Evolutionary conservation across 495 filamentous ascomycete species (phyloP), one percentile per base, ranked within the genome.

Genomic region (Neurospora sp.): DNA sequence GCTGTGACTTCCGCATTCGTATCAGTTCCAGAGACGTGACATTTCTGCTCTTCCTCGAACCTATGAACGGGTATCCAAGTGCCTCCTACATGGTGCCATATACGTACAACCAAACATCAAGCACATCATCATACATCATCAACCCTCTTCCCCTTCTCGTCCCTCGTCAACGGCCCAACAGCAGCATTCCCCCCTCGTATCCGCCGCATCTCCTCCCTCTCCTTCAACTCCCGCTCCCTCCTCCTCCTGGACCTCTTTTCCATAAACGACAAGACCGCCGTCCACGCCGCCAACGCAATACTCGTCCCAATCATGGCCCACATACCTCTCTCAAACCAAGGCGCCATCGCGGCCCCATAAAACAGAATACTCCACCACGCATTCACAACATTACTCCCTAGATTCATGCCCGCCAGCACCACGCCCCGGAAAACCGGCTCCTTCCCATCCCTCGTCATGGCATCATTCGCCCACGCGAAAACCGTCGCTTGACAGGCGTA

Each of bases 301-400:
- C 84, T 87, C 17, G 81, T 83, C 6, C 79, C 84, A 69, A 88
- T 86, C 86, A 89, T 89, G 48, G 87, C 86, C 81, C 85, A 89
- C 86, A 88, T 89, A 4, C 87, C 86, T 70, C 78, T 78, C 82
- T 85, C 69, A 73, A 91, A 91, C 76, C 83, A 83, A 16, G 89
- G 89, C 59, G 89, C 89, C 77, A 86, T 82, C 31, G 31, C 31
- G 31, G 88, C 87, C 2, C 84, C 85, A 73, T 90, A 91, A 76
- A 91, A 90, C 17, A 91, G 69, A 37, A 91, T 86, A 68, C 83
- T 87, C 89, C 89, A 91, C 86, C 86, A 90, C 5, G 87, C 86
- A 76, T 89, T 87, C 0, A 90, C 79, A 8, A 86, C 86, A 78
- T 87, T 87, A 70, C 81, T 87, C 7, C 86, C 84, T 81, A 88